Conservation (phyloP, 176 grass and related monocot species). For the Triticum turgidum region DNA sequence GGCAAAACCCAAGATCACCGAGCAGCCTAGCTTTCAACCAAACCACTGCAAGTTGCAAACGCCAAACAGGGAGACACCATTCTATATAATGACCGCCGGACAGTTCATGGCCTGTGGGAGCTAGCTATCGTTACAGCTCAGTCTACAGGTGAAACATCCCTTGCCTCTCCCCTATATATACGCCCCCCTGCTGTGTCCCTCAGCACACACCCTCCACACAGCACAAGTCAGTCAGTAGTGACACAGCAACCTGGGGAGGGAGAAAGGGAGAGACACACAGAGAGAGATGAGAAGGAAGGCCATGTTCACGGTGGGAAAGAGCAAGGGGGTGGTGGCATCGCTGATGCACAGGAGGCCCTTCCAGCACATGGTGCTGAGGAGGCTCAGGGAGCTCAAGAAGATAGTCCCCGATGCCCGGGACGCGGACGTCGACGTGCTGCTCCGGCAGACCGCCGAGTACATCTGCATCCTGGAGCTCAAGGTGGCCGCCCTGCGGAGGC, state of each 20-base stretch:
- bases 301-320: conserved; percentile 48
- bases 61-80: background rate
- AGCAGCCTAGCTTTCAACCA: conserved; percentile 1
- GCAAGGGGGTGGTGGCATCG: conserved; percentile 13
- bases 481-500: conserved; percentile 49
- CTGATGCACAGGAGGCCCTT: conserved; percentile 34
- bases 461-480: conserved; percentile 69
- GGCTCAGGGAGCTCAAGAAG: conserved; percentile 66
- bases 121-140: conserved; percentile 53
- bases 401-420: conserved; percentile 53
- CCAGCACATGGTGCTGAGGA: conserved; percentile 53
- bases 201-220: conserved; percentile 24
- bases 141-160: conserved; percentile 38
- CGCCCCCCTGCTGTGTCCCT: background rate
- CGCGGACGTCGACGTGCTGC: conserved; percentile 40
- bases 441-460: conserved; percentile 57
- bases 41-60: background rate
- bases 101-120: conserved; percentile 32
- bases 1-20: background rate
- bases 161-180: conserved; percentile 45
- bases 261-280: background rate
- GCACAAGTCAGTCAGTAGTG: background rate
- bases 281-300: conserved; percentile 44
- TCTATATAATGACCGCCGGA: background rate
- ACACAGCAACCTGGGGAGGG: background rate